Conservation (phyloP, 2,329 filamentous ascomycete species). For the Ilyonectria destructans region DNA sequence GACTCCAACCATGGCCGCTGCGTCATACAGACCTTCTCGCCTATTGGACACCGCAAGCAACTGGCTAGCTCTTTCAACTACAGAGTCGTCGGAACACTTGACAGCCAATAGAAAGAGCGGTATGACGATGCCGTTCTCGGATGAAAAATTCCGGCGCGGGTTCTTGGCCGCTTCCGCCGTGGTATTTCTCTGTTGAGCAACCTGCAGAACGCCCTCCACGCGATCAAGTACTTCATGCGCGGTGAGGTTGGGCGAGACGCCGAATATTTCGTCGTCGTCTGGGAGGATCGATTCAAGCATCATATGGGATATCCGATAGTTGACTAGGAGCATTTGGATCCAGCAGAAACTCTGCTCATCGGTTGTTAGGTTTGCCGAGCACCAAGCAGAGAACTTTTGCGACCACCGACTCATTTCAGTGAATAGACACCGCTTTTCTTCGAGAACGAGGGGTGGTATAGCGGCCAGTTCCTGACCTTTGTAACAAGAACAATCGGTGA, state of each 20-base stretch:
- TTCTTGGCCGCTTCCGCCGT: conserved; percentile 22
- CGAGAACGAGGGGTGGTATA: conserved; percentile 5
- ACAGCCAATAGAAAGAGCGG: conserved; percentile 37
- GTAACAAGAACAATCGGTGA: conserved; percentile 15
- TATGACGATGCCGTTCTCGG: conserved; percentile 39
- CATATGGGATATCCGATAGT: conserved; percentile 32
- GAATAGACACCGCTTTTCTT: conserved; percentile 15
- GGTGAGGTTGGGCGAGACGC: conserved; percentile 21
- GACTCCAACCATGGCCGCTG: conserved; percentile 26
- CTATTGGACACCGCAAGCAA: conserved; percentile 31
- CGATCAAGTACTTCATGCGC: conserved; percentile 28
- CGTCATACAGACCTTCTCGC: conserved; percentile 41
- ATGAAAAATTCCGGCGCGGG: conserved; percentile 35
- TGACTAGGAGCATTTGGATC: conserved; percentile 25
- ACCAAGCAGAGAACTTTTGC: neutral
- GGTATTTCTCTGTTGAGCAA: conserved; percentile 11
- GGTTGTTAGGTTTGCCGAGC: neutral
- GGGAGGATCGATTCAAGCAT: conserved; percentile 33
- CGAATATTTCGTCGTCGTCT: conserved; percentile 15
- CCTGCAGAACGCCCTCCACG: conserved; percentile 25
- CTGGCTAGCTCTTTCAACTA: conserved; percentile 20
- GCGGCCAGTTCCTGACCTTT: neutral
- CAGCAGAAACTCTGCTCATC: neutral
- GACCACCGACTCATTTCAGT: conserved; percentile 22
- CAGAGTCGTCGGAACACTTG: conserved; percentile 37